Percentiles rank a stretch among this genome's conserved stretches.
These are phyloP conservation scores for Raddia distichophylla DNA, from an alignment of 176 grass and related monocot species.

Conservation along the genomic window DNA sequence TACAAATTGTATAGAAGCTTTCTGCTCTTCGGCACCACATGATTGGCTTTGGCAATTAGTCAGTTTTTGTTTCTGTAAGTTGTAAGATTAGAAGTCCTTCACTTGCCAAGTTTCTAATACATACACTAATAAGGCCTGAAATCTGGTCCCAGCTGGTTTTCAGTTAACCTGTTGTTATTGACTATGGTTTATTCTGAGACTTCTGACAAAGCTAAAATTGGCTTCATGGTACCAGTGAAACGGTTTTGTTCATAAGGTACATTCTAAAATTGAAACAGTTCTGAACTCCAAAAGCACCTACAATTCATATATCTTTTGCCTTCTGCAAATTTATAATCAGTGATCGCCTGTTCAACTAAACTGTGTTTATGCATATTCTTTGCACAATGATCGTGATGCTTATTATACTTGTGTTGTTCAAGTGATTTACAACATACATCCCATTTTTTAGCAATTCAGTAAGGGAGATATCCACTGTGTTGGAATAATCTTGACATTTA, in stretches of 20 bases:
- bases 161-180: not conserved
- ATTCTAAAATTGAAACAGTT: not conserved
- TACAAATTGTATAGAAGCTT: not conserved
- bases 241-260: not conserved
- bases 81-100: not conserved
- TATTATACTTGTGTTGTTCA: not conserved
- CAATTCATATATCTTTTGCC: not conserved
- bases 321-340: not conserved
- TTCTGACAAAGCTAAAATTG: not conserved
- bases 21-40: not conserved
- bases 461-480: too few species aligned
- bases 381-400: not conserved
- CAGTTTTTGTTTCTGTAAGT: not conserved
- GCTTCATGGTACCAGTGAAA: not conserved
- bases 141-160: not conserved
- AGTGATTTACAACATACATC: not conserved
- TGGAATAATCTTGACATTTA: too few species aligned
- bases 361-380: not conserved
- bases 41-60: not conserved
- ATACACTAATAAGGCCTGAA: not conserved
- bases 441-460: not conserved
- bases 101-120: constrained; percentile 3
- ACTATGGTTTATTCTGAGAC: not conserved
- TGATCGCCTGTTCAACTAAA: not conserved
- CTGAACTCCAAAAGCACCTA: not conserved